A percentile compares a stretch with the other conserved stretches of the same genome.
phyloP scores from a whole-genome alignment of 495 filamentous ascomycete genomes.

The Neurospora sp. region DNA sequence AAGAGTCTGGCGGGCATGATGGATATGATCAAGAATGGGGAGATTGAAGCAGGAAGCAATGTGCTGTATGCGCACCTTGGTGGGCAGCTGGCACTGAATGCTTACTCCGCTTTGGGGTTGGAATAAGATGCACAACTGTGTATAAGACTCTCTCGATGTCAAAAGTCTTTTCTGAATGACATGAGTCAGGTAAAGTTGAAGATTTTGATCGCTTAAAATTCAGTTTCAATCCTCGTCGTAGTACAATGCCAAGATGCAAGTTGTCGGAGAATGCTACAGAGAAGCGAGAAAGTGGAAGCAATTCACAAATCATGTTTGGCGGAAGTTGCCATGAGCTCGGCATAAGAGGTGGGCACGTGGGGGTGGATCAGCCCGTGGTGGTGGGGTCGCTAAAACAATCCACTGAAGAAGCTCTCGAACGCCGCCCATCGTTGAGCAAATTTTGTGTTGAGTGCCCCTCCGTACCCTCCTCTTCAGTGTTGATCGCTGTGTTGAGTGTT shows the following conservation, averaged over 20 bases:
- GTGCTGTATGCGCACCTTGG: slow-evolving; percentile 57
- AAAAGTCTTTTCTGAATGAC: neutral
- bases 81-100: slow-evolving; percentile 53
- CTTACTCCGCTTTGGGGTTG: slow-evolving; percentile 29
- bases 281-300: neutral
- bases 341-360: neutral
- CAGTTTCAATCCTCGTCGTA: neutral
- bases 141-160: too few species aligned
- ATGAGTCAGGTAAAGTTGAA: neutral
- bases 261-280: neutral
- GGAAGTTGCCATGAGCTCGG: neutral
- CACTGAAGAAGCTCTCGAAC: neutral
- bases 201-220: neutral
- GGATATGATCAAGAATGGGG: slow-evolving; percentile 47
- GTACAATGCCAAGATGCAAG: neutral
- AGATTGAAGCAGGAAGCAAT: slow-evolving; percentile 42
- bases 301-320: neutral
- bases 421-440: slow-evolving; percentile 6
- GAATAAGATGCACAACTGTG: neutral
- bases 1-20: slow-evolving; percentile 59
- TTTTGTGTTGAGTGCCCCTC: slow-evolving; percentile 10
- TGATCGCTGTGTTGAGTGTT: neutral
- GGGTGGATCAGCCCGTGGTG: neutral
- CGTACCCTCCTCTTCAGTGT: neutral
- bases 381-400: neutral